These are phyloP conservation scores for Strobilomyces dryophilus DNA, from an alignment of 768 basidiomycete species.

Conservation along the genomic window DNA sequence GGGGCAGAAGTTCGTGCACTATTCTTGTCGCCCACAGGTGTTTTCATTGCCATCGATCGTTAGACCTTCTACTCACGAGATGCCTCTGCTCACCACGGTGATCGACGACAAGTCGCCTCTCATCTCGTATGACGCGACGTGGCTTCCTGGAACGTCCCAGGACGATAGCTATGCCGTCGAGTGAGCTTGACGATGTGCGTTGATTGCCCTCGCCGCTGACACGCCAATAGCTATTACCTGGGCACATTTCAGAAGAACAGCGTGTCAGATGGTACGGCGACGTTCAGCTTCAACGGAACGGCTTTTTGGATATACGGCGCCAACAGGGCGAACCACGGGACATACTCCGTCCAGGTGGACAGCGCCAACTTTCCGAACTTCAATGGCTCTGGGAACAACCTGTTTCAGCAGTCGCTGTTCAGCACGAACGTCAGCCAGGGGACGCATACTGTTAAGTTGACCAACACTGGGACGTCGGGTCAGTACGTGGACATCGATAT, in stretches of 20 bases:
- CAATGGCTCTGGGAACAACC: conserved; percentile 28
- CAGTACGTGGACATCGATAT: conserved; percentile 45
- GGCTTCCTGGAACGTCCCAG: conserved; percentile 20
- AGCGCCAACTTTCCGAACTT: conserved; percentile 19
- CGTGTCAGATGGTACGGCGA: conserved; percentile 31
- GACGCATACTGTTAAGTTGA: conserved; percentile 34
- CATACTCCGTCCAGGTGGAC: conserved; percentile 43
- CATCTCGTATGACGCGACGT: conserved; percentile 24
- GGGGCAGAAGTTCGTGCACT: background rate
- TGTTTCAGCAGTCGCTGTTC: conserved; percentile 42
- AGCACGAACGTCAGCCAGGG: conserved; percentile 29
- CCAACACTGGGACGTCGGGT: conserved; percentile 28
- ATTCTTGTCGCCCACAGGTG: background rate
- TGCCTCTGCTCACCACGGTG: conserved; percentile 22
- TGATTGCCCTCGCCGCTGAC: background rate
- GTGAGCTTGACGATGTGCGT: conserved; percentile 5
- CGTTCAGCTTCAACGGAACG: conserved; percentile 47
- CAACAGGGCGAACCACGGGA: conserved; percentile 44
- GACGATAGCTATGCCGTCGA: conserved; percentile 13
- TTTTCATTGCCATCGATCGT: background rate
- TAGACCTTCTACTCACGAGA: conserved; percentile 1
- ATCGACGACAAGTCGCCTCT: conserved; percentile 32
- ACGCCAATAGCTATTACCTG: conserved; percentile 30
- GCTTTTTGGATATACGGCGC: conserved; percentile 47
- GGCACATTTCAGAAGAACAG: conserved; percentile 38